Conservation (phyloP, 129 eudicot species). For the Arctium minus region DNA sequence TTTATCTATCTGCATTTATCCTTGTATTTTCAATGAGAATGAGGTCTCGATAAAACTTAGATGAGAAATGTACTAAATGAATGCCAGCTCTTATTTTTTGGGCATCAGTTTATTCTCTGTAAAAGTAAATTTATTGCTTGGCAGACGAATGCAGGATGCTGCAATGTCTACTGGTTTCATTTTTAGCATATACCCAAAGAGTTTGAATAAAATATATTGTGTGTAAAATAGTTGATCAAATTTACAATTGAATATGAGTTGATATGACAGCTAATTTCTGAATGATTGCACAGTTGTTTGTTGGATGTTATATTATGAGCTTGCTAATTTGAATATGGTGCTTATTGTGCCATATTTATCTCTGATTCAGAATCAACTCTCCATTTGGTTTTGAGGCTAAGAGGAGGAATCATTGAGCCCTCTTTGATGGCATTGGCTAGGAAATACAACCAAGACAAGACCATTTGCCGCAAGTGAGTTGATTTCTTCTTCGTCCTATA, state of each 20-base stretch:
- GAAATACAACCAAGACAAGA: slow-evolving; percentile 40
- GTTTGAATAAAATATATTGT: too few species aligned
- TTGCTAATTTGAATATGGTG: background rate
- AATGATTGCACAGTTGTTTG: background rate
- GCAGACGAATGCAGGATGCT: too few species aligned
- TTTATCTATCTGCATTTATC: background rate
- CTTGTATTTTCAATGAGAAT: background rate
- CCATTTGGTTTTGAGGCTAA: slow-evolving; percentile 34
- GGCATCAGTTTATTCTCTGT: background rate
- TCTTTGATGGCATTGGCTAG: slow-evolving; percentile 45
- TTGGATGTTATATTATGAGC: background rate
- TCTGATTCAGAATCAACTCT: slow-evolving; percentile 25
- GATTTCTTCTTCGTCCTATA: background rate
- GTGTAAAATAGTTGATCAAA: background rate
- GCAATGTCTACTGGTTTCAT: too few species aligned
- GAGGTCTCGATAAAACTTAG: background rate
- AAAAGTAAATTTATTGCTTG: too few species aligned
- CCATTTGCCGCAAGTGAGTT: slow-evolving; percentile 39
- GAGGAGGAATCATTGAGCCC: slow-evolving; percentile 35
- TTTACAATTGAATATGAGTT: background rate
- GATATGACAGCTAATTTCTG: background rate
- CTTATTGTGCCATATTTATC: background rate
- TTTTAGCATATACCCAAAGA: too few species aligned
- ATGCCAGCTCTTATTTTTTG: background rate
- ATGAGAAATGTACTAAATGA: background rate